Evolutionary conservation across 2,329 filamentous ascomycete genomes (phyloP), one percentile per base, ranked within the genome.

Genomic region (Aspergillus brunneoviolaceus): DNA sequence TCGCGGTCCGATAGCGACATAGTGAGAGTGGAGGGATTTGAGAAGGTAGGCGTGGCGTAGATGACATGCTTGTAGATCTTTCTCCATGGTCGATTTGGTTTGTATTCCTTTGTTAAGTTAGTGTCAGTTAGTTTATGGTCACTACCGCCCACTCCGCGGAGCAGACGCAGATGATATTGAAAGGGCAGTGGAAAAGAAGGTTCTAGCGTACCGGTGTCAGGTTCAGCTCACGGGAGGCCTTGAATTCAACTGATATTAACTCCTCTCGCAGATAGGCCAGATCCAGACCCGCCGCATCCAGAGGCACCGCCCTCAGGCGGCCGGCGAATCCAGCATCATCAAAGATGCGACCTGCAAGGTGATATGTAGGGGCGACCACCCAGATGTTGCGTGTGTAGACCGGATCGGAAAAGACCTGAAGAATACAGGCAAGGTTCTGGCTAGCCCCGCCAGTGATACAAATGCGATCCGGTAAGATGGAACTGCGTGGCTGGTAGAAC

Each of bases 21-120:
- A 3, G 91, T 92, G 70, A 89, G 89, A 31, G 89, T 91, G 0
- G 90, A 92, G 0, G 95, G 95, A 71, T 98, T 98, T 52, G 91
- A 87, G 74, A 93, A 96, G 0, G 92, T 92, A 0, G 95, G 91
- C 14, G 96, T 92, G 33, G 87, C 86, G 74, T 98, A 98, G 67
- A 99, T 89, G 67, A 97, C 74, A 72, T 97, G 90, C 57, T 87
- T 88, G 78, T 96, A 98, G 58, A 91, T 84, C 70, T 96, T 96
- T 45, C 87, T 84, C 76, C 85, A 82, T 14, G 85, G 80, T 19
- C 84, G 81, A 0, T 80, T 73, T 1, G 80, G 79, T 71, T 91
- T 92, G 67, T 84, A 76, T 53, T 75, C 80, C 82, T 84, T 61
- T 58, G 57, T 23, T n/a, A 47, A 39, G 19, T 54, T 33, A 60